Base-by-base conservation (phyloP, 805 yeast genomes). In the Saccharomyces jurei region DNA sequence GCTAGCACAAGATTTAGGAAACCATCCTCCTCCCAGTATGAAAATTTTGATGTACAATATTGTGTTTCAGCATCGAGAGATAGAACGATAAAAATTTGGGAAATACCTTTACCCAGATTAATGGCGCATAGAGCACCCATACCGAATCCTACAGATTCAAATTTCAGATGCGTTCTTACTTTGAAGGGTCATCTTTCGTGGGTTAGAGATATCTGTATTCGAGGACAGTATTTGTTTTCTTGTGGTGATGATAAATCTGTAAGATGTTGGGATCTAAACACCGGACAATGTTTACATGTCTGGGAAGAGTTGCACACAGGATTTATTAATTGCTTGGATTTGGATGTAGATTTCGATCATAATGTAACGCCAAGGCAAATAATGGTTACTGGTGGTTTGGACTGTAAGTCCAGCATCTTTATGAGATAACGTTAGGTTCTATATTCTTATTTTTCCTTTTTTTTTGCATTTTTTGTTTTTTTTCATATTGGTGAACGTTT, bases 51-150 rank as follows among this genome's bases (percentile, higher is more conserved):
- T 0, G 84, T 77, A 69, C 86, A 84, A 63, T 88, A 87, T 63
- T 81, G 90, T 54, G 82, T 84, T 1, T 81, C 95, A 17, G 89
- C 85, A 22, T 88, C 92, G 1, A 76, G 97, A 62, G 97, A 91
- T 69, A 84, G 86, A 62, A 63, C 78, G 1, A 76, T 91, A 26
- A 80, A 81, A 58, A 72, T 91, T 17, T 91, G 97, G 97, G 74
- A 82, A 49, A 66, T 86, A n/a, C 89, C 90, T 1, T 68, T 82
- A 1, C 91, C 92, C 1, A 75, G 72, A 8, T 54, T 81, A n/a
- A 69, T 78, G 31, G 79, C 83, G 2, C 81, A 80, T 60, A 68
- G 81, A 27, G 71, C 76, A 22, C 86, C 87, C 6, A 70, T 80
- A 46, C 87, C 89, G 0, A 52, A 54, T 11, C 70, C 82, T 0